A percentile compares a stretch with the other conserved stretches of the same genome.
These are phyloP conservation scores for Eimeria praecox DNA, from an alignment of 169 alveolate species.

Conservation along the genomic window DNA sequence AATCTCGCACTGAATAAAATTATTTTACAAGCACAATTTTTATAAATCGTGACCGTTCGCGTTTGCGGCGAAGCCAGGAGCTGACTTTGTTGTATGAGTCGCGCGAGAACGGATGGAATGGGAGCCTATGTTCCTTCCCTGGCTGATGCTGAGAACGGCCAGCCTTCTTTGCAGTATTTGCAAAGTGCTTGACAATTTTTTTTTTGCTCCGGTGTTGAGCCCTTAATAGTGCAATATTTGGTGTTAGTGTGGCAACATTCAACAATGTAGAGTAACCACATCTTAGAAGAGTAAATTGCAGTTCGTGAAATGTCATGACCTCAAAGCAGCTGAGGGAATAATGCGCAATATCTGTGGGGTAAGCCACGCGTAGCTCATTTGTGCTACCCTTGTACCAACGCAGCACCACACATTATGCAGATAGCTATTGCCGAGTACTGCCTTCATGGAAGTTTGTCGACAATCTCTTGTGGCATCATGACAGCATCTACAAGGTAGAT, in stretches of 20 bases:
- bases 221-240: background rate
- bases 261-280: background rate
- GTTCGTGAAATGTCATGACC: background rate
- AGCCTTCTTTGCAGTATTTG: background rate
- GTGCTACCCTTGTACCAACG: conserved; percentile 18
- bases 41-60: background rate
- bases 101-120: background rate
- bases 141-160: background rate
- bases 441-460: conserved; percentile 71
- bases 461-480: conserved; percentile 79
- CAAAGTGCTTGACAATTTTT: background rate
- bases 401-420: background rate
- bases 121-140: background rate
- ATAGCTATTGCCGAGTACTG: background rate
- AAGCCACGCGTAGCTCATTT: background rate
- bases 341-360: background rate
- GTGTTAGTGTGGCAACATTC: background rate
- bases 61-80: background rate
- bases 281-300: background rate
- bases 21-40: conserved; percentile 27
- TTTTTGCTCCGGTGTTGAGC: conserved; percentile 28
- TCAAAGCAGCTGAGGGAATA: background rate
- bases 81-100: background rate
- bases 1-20: conserved; percentile 7
- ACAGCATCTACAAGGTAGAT: conserved; percentile 73